These are phyloP conservation scores for Maudiozyma pseudohumilis DNA, from an alignment of 805 yeast genomes.

Conservation along the genomic window DNA sequence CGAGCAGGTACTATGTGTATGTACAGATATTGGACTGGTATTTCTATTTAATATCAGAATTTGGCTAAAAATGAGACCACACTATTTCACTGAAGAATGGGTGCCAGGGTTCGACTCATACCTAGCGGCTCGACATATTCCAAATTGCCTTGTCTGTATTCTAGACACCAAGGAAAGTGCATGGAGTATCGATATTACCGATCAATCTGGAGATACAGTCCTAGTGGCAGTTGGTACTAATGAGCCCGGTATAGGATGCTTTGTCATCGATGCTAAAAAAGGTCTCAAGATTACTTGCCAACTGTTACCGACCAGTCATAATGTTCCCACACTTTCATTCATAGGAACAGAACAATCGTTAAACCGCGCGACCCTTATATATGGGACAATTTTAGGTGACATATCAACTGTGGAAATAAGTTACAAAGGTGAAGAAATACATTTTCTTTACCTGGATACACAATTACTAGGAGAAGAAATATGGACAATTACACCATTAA, in stretches of 20 bases:
- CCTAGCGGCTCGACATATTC: background rate
- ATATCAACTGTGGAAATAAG: conserved; percentile 13
- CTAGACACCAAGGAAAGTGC: conserved; percentile 8
- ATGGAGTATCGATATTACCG: conserved; percentile 19
- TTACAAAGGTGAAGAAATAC: background rate
- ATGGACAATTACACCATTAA: conserved; percentile 14
- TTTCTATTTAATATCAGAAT: conserved; percentile 30
- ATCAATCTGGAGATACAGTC: background rate
- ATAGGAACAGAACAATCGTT: conserved; percentile 5
- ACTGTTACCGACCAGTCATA: conserved; percentile 4
- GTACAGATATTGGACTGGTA: conserved; percentile 48
- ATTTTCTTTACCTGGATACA: conserved; percentile 8
- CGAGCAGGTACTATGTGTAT: conserved; percentile 37
- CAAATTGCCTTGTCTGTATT: background rate
- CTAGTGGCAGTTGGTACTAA: conserved; percentile 19
- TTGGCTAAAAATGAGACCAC: conserved; percentile 1
- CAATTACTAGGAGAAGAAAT: conserved; percentile 14
- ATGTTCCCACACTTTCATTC: conserved; percentile 16
- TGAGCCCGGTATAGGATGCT: conserved; percentile 15
- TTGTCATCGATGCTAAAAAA: background rate
- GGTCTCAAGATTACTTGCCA: no score
- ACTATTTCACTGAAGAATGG: background rate
- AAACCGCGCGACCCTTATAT: conserved; percentile 11
- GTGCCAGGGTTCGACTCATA: background rate
- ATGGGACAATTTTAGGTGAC: conserved; percentile 16